A percentile compares a stretch with the other conserved stretches of the same genome.
Conservation (phyloP, 2,329 filamentous ascomycete species). For the Lachnellula suecica region DNA sequence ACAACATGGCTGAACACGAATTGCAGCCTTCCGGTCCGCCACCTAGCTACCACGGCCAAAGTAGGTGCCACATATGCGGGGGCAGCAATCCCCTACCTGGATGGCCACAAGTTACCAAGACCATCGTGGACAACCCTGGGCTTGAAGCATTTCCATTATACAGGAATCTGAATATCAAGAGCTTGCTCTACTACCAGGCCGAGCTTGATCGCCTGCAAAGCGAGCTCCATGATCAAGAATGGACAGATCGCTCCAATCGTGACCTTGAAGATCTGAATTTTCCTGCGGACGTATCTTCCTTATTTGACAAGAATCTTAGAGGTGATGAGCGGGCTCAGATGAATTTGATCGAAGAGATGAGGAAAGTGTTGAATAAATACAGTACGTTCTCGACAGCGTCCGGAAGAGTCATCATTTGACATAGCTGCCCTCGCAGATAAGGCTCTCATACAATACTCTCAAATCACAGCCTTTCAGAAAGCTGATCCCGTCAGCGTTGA, state of each 20-base stretch:
- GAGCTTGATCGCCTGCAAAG: slow-evolving; percentile 6
- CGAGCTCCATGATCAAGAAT: slow-evolving; percentile 13
- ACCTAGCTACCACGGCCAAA: too few relatives aligned
- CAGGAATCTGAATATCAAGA: slow-evolving; percentile 18
- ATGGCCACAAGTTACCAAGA: background rate
- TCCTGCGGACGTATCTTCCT: too few relatives aligned
- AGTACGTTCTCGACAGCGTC: slow-evolving; percentile 7
- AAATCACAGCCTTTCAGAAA: slow-evolving; percentile 9
- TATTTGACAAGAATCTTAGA: background rate
- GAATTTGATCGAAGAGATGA: slow-evolving; percentile 11
- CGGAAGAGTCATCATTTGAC: background rate
- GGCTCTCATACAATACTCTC: slow-evolving; percentile 14
- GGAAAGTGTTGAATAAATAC: slow-evolving; percentile 16
- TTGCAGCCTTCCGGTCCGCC: too few relatives aligned
- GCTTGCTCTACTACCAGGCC: slow-evolving; percentile 22
- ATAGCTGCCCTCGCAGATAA: slow-evolving; percentile 7
- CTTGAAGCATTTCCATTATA: slow-evolving; percentile 14
- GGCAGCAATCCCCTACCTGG: background rate
- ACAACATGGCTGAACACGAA: too few relatives aligned
- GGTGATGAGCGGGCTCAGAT: slow-evolving; percentile 3
- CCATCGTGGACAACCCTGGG: background rate
- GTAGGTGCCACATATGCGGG: too few relatives aligned
- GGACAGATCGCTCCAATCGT: slow-evolving; percentile 3
- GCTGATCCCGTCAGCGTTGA: slow-evolving; percentile 16
- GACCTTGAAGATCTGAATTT: too few relatives aligned